These are phyloP conservation scores for Lactarius trivialis DNA, from an alignment of 768 basidiomycete genomes.

Conservation along the genomic window DNA sequence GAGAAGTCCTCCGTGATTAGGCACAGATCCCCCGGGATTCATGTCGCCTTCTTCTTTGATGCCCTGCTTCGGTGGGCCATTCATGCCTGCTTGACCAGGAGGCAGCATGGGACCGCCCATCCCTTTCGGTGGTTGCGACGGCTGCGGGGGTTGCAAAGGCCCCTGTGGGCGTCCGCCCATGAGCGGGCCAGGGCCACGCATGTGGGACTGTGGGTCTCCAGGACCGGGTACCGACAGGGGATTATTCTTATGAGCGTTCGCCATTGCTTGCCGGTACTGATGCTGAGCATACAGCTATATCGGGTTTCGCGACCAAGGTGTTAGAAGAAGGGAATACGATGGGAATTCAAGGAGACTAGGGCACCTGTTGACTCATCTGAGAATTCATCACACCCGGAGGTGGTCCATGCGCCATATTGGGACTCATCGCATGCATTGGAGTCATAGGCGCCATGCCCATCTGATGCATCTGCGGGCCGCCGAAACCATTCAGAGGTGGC, in stretches of 20 bases:
- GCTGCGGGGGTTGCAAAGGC: slow-evolving; percentile 9
- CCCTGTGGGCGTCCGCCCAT: slow-evolving; percentile 5
- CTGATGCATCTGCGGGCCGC: slow-evolving; percentile 12
- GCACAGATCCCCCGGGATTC: slow-evolving; percentile 9
- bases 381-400: slow-evolving; percentile 8
- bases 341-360: neutral
- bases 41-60: slow-evolving; percentile 17
- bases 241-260: slow-evolving; percentile 4
- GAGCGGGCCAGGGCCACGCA: slow-evolving; percentile 3
- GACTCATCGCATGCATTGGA: slow-evolving; percentile 16
- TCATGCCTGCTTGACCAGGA: slow-evolving; percentile 23
- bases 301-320: neutral
- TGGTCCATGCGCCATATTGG: slow-evolving; percentile 9
- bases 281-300: neutral
- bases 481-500: slow-evolving; percentile 16
- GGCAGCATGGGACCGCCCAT: slow-evolving; percentile 24
- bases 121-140: slow-evolving; percentile 10
- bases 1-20: slow-evolving; percentile 19
- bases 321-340: neutral
- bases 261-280: slow-evolving; percentile 14
- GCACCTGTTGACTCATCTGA: slow-evolving; percentile 11
- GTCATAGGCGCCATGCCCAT: slow-evolving; percentile 12
- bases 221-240: neutral
- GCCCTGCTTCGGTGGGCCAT: slow-evolving; percentile 16
- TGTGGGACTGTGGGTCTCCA: slow-evolving; percentile 3